These are phyloP conservation scores for Hymenoscyphus salicellus DNA, from an alignment of 2,329 filamentous ascomycete genomes.

Conservation along the genomic window DNA sequence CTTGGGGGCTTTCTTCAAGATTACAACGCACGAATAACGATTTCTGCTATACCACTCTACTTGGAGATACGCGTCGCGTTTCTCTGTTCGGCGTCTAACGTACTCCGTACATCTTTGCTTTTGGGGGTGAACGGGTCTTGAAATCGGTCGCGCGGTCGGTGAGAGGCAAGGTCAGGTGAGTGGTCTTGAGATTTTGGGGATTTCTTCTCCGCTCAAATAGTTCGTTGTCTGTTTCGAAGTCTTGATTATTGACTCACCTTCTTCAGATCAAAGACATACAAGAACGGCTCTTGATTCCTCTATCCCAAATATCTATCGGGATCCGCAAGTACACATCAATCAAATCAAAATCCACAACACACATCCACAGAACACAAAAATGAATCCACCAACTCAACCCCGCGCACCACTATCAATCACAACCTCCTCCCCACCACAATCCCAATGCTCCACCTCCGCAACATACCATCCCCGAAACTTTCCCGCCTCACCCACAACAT, in stretches of 20 bases:
- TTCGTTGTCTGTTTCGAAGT: not conserved
- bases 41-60: not conserved
- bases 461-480: not conserved
- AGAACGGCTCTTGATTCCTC: not conserved
- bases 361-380: not conserved
- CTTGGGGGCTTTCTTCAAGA: not conserved
- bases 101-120: not conserved
- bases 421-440: not conserved
- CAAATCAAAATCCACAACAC: not conserved
- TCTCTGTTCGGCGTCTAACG: not conserved
- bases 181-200: not conserved
- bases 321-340: no score
- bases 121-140: not conserved
- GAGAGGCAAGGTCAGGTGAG: not conserved
- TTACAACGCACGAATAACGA: not conserved
- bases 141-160: not conserved
- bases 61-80: not conserved
- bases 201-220: not conserved
- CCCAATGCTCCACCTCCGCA: not conserved
- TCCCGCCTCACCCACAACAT: not conserved
- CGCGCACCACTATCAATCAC: conserved; percentile 12
- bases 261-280: not conserved
- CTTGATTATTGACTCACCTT: not conserved
- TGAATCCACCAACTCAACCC: conserved; percentile 5
- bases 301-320: not conserved